Evolutionary conservation across 2,329 filamentous ascomycete species (phyloP), one percentile per base, ranked within the genome.

Genomic region (Sporothrix luriei): DNA sequence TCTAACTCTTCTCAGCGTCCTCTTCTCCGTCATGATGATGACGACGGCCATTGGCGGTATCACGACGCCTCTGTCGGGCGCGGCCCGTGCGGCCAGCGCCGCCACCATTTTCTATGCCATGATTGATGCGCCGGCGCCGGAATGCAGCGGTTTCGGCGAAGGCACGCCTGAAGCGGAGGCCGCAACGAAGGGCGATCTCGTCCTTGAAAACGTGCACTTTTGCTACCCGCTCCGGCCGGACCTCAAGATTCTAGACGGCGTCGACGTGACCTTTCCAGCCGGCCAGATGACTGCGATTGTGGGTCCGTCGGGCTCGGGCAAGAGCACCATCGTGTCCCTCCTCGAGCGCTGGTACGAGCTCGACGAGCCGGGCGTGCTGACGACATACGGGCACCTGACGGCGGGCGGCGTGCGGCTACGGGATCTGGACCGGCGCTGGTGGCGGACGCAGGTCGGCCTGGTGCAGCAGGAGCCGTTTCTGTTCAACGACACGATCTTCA

Each of bases 241-340:
- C 79, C 80, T 61, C 67, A 80, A 85, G 68, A 83, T 87, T 54
- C 78, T 87, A 21, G 83, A 82, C 29, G 76, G 84, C 46, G 77
- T 87, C 67, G 85, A 81, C 71, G 78, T 86, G 57, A 81, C 80
- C 46, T 84, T 86, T 71, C 80, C 79, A 14, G 90, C 90, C 0
- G 91, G 92, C 0, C 90, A 91, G 68, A 90, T 90, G 66, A 91
- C 91, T 0, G 92, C 92, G 0, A 84, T 97, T 24, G 90, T 94
- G 13, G 93, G 93, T 2, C 87, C 92, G 11, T 96, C 92, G 0
- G 89, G 91, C 0, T 93, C 90, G 4, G 93, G 93, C 3, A 97
- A 97, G 78, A 93, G 90, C 66, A 96, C 92, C 0, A 87, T 92
- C 38, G 87, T 92, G 0, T 88, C 87, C 0, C 79, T 93, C 1